phyloP scores from a whole-genome alignment of 306 rosid species.

The Castanopsis chinensis region DNA sequence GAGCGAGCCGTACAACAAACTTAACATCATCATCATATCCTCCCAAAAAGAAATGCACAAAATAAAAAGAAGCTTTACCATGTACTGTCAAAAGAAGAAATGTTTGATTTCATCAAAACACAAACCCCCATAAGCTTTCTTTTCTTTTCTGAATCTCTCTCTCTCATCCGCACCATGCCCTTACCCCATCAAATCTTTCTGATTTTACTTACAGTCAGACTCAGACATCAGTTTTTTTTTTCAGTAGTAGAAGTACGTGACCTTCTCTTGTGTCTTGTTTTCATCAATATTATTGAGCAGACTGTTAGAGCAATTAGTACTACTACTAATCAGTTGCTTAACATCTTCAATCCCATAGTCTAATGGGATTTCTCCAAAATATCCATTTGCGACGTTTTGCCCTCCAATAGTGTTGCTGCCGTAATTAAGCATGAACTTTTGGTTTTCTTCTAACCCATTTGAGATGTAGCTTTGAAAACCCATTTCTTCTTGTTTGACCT shows the following conservation, averaged over 20 bases:
- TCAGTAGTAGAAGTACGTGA: conserved; percentile 42
- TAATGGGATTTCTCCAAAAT: conserved; percentile 33
- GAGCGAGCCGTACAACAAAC: conserved; percentile 26
- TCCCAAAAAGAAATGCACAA: conserved; percentile 44
- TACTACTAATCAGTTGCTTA: conserved; percentile 49
- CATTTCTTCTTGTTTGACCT: conserved; percentile 52
- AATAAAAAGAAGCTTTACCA: conserved; percentile 39
- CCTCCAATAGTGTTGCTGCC: conserved; percentile 13
- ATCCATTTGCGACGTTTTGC: conserved; percentile 20
- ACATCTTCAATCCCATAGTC: conserved; percentile 48
- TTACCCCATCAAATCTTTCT: conserved; percentile 79
- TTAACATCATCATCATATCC: conserved; percentile 30
- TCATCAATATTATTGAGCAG: conserved; percentile 41
- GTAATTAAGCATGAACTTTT: conserved; percentile 27
- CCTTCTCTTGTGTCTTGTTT: conserved; percentile 54
- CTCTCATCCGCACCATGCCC: conserved; percentile 24
- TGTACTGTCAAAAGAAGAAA: conserved; percentile 53
- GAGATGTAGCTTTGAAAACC: conserved; percentile 30
- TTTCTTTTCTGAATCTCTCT: conserved; percentile 37
- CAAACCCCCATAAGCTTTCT: conserved; percentile 34
- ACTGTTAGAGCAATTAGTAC: conserved; percentile 12
- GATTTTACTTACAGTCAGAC: conserved; percentile 58
- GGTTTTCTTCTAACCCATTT: conserved; percentile 29
- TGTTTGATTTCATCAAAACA: conserved; percentile 43
- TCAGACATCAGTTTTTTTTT: conserved; percentile 9